Conservation (phyloP, 2,329 filamentous ascomycete species). For the Aspergillus niger region DNA sequence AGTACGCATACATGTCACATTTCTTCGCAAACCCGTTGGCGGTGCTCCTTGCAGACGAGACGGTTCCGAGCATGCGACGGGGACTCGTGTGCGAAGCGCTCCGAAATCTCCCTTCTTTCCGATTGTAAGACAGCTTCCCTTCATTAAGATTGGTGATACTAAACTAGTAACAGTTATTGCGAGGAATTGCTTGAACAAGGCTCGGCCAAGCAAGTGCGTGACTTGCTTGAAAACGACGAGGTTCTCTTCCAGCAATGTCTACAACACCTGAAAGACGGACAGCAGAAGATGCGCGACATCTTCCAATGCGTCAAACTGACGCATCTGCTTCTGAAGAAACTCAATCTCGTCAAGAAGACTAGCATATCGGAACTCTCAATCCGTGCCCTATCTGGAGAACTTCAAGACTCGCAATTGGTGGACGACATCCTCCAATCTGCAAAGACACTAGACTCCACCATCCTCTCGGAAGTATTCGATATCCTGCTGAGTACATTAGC, state of each 20-base stretch:
- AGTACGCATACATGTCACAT: conserved; percentile 66
- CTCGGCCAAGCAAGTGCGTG: conserved; percentile 39
- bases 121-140: conserved; percentile 35
- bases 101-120: conserved; percentile 60
- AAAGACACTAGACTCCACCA: conserved; percentile 56
- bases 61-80: conserved; percentile 30
- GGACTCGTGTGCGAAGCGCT: conserved; percentile 56
- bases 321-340: conserved; percentile 28
- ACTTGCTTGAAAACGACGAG: conserved; percentile 54
- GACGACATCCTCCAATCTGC: conserved; percentile 55
- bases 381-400: conserved; percentile 53
- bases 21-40: conserved; percentile 63
- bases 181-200: conserved; percentile 46
- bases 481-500: conserved; percentile 37
- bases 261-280: conserved; percentile 42
- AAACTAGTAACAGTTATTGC: conserved; percentile 37
- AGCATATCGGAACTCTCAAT: conserved; percentile 41
- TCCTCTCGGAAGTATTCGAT: conserved; percentile 45
- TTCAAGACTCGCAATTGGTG: conserved; percentile 54
- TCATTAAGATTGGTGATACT: not conserved
- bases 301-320: conserved; percentile 37
- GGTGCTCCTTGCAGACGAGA: conserved; percentile 47
- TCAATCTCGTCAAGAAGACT: conserved; percentile 33
- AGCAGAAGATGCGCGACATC: conserved; percentile 41
- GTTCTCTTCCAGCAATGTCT: conserved; percentile 47